Evolutionary conservation across 345 rosid species (phyloP), one percentile per base, ranked within the genome.

Genomic region (Gossypium turneri): DNA sequence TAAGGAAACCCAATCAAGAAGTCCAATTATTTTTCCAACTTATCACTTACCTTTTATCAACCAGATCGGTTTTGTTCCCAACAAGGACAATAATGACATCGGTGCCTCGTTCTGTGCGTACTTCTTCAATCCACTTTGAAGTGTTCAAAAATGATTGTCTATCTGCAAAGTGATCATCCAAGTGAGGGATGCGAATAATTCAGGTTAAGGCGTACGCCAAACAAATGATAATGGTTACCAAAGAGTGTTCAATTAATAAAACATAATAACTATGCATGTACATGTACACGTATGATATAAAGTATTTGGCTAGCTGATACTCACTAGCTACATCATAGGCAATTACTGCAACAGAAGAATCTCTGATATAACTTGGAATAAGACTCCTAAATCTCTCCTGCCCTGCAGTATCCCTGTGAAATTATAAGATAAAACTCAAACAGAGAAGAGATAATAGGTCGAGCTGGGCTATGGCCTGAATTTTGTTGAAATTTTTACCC

Each of bases 351-450:
- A 94, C 97, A 57, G 98, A 94, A 72, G 98, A 94, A 81, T 94
- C 98, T 83, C 97, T 81, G 58, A 92, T 94, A 75, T 94, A 94
- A 79, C 98, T 94, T 9, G 98, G 98, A 73, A 94, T 94, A 41
- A 92, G 90, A 86, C 98, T 94, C 79, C 98, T 81, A 68, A 94
- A 94, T 68, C 98, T 90, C 89, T 94, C 98, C 75, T 94, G 96
- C 45, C 98, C 98, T 0, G 98, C 98, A 70, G 98, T 94, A 81
- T 94, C 98, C 98, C 97, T 94, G 82, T 52, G 58, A 51, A 75
- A 55, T 47, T 44, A 81, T 15, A 67, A 75, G 5, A 72, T 29
- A 55, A 70, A 67, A 70, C 57, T 43, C 52, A 57, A 55, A 58
- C 50, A 34, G n/a, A 48, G 66, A 13, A 12, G 29, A 73, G 15